Evolutionary conservation across 345 rosid species (phyloP).

Genomic region (Linum usitatissimum): DNA sequence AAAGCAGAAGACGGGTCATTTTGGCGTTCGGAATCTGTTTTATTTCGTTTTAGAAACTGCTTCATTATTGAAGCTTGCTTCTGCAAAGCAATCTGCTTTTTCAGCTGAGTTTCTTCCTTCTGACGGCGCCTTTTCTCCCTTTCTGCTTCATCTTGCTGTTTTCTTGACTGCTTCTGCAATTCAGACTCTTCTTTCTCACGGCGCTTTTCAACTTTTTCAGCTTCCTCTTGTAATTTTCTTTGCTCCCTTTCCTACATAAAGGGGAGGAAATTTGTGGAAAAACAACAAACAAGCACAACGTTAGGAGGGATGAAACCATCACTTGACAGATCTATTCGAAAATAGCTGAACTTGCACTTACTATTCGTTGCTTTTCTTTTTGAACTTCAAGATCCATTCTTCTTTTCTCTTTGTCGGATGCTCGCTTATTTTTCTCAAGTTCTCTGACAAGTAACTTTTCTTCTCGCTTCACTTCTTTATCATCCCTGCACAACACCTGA

Average conservation of each 20-base stretch:
- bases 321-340: not conserved
- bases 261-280: slow-evolving; percentile 10
- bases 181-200: slow-evolving; percentile 60
- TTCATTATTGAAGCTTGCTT: slow-evolving; percentile 95
- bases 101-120: slow-evolving; percentile 67
- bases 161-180: slow-evolving; percentile 42
- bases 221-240: slow-evolving; percentile 49
- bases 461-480: slow-evolving; percentile 49
- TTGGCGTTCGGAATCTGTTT: slow-evolving; percentile 27
- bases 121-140: slow-evolving; percentile 54
- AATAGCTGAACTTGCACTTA: slow-evolving; percentile 18
- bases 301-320: not conserved
- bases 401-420: slow-evolving; percentile 72
- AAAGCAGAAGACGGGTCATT: slow-evolving; percentile 24
- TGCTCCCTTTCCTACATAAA: slow-evolving; percentile 54
- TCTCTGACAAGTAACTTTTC: slow-evolving; percentile 54
- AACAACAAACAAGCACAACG: not conserved
- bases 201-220: slow-evolving; percentile 40
- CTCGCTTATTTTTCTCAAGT: slow-evolving; percentile 53
- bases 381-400: slow-evolving; percentile 48
- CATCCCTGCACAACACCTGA: slow-evolving; percentile 32
- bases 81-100: slow-evolving; percentile 43
- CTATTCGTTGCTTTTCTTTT: slow-evolving; percentile 53
- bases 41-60: slow-evolving; percentile 56
- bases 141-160: slow-evolving; percentile 74